Percentiles rank a stretch among this genome's conserved stretches.
Conservation (phyloP, 2,329 filamentous ascomycete species). For the Monascus ruber region DNA sequence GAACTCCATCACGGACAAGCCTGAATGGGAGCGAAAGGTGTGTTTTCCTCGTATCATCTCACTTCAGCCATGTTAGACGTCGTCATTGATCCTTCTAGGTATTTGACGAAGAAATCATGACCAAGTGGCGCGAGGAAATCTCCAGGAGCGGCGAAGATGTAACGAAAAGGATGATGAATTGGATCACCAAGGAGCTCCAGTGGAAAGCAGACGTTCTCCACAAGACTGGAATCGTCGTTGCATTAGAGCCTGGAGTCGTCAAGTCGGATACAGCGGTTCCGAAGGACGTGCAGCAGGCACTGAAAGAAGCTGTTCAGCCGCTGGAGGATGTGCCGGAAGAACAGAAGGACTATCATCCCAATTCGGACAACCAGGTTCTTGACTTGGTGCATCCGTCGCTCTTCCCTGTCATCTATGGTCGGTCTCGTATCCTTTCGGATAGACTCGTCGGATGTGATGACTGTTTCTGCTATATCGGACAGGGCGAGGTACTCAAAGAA, state of each 20-base stretch:
- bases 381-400: constrained; percentile 55
- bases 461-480: constrained; percentile 9
- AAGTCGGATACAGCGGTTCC: constrained; percentile 44
- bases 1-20: constrained; percentile 33
- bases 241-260: constrained; percentile 37
- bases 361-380: constrained; percentile 46
- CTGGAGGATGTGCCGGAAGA: constrained; percentile 45
- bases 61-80: too few species aligned
- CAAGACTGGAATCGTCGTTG: constrained; percentile 29
- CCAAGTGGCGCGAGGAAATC: too few species aligned
- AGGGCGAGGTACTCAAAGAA: constrained; percentile 7
- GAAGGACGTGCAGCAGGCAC: constrained; percentile 25
- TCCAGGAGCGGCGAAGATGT: constrained; percentile 12
- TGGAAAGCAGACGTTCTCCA: constrained; percentile 36
- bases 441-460: constrained; percentile 12
- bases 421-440: constrained; percentile 13
- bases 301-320: constrained; percentile 36
- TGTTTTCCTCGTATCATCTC: too few species aligned
- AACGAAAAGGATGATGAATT: constrained; percentile 25
- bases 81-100: too few species aligned
- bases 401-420: constrained; percentile 23
- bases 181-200: constrained; percentile 37
- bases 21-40: constrained; percentile 32
- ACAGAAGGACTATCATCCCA: constrained; percentile 53
- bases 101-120: too few species aligned